Evolutionary conservation across 2,329 filamentous ascomycete species (phyloP).

Genomic region (Bretziella fagacearum): DNA sequence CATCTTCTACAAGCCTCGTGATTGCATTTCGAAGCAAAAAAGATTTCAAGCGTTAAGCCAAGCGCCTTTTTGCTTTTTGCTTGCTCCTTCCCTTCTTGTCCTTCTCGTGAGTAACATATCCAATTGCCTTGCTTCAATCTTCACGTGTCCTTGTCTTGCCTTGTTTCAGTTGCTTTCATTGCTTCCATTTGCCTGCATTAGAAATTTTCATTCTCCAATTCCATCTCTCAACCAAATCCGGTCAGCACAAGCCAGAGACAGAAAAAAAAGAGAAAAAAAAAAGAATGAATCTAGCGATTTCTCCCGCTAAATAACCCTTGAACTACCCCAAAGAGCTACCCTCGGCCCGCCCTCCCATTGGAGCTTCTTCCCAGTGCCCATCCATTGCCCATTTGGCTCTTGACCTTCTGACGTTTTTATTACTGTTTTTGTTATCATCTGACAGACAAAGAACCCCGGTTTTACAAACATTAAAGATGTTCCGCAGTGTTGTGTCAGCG

Average conservation of each 20-base stretch:
- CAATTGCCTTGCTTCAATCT: conserved; percentile 5
- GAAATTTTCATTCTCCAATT: no score
- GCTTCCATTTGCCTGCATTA: neutral
- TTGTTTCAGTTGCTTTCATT: neutral
- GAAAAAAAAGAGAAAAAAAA: no score
- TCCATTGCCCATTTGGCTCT: conserved; percentile 7
- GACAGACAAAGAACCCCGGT: conserved; percentile 8
- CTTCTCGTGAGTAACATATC: conserved; percentile 2
- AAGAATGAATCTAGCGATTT: no score
- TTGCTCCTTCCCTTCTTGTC: neutral
- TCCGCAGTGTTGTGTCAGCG: conserved; percentile 13
- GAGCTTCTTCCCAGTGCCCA: neutral
- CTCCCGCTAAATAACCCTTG: no score
- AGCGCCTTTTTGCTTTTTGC: no score
- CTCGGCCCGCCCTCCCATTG: neutral
- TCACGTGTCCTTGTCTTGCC: neutral
- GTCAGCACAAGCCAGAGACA: no score
- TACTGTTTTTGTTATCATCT: conserved; percentile 8
- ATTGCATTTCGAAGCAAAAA: no score
- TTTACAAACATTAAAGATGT: conserved; percentile 13
- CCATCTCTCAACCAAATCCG: neutral
- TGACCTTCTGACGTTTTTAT: conserved; percentile 9
- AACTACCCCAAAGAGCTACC: no score
- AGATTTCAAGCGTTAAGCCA: no score
- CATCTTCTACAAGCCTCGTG: neutral